A percentile compares a stretch with the other conserved stretches of the same genome.
Evolutionary conservation across 164 flowering plant species (phyloP).

Genomic region (Buxus sempervirens): DNA sequence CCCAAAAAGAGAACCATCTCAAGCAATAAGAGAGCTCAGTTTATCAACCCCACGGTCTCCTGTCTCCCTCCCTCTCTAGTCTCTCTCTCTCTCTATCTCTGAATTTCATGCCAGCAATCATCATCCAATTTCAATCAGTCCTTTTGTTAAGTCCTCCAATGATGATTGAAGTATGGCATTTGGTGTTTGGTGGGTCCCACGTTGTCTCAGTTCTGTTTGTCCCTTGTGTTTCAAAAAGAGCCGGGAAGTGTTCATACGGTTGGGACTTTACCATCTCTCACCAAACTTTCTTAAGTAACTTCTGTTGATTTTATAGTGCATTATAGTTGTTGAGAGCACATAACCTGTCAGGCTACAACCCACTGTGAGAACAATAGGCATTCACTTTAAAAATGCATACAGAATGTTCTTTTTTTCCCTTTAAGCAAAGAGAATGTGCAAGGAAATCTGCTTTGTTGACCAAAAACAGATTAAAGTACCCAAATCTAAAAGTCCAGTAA

Average conservation of each 20-base stretch:
- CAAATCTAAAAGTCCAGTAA: no score
- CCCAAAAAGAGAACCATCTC: constrained; percentile 18
- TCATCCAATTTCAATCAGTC: constrained; percentile 25
- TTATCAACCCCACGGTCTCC: neutral
- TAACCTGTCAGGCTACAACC: no score
- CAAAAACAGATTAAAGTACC: no score
- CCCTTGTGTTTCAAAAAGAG: neutral
- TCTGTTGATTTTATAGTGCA: no score
- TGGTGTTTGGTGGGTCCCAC: constrained; percentile 32
- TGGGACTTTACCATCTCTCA: constrained; percentile 16
- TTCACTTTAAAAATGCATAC: no score
- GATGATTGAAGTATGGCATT: constrained; percentile 32
- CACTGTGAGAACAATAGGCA: no score
- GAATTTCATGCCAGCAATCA: constrained; percentile 46
- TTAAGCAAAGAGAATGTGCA: no score
- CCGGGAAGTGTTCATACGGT: neutral
- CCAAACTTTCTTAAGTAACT: constrained; percentile 8
- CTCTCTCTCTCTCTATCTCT: constrained; percentile 15
- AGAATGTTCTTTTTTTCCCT: no score
- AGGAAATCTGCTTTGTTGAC: no score
- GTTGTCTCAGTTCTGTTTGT: neutral
- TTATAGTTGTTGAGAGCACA: no score
- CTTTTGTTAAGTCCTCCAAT: constrained; percentile 26
- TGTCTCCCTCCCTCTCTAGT: no score
- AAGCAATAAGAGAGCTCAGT: constrained; percentile 20